Percentiles rank a stretch among this genome's conserved stretches.
phyloP scores from a whole-genome alignment of 2,329 filamentous ascomycete species.

The Graphilbum fragrans region DNA sequence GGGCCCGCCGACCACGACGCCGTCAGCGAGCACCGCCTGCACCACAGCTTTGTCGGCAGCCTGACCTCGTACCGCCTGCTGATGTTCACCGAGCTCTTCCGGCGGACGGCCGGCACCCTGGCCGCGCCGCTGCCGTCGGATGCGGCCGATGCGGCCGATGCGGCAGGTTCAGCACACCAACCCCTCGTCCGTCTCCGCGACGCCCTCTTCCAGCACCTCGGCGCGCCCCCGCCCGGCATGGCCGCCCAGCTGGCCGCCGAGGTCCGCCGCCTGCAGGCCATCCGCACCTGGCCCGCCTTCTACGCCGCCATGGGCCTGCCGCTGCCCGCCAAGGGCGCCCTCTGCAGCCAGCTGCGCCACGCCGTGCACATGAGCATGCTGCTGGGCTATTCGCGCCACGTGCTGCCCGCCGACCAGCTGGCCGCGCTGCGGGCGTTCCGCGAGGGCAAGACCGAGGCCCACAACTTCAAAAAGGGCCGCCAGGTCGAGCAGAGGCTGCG shows the following conservation, averaged over 20 bases:
- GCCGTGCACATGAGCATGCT: conserved; percentile 21
- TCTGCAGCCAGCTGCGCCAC: conserved; percentile 20
- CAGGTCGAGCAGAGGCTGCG: too few relatives aligned
- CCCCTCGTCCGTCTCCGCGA: conserved; percentile 22
- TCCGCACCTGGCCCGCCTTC: conserved; percentile 29
- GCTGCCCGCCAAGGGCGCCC: conserved; percentile 13
- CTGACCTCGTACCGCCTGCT: conserved; percentile 35
- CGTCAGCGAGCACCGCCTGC: conserved; percentile 31
- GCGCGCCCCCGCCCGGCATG: conserved; percentile 28
- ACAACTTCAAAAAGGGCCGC: too few relatives aligned
- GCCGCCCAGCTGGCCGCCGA: conserved; percentile 26
- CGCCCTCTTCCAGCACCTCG: conserved; percentile 31
- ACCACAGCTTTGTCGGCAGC: conserved; percentile 31
- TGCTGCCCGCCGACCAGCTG: conserved; percentile 2
- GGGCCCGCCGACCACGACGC: too few relatives aligned
- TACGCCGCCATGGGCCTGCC: too few relatives aligned
- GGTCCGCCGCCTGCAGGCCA: conserved; percentile 28
- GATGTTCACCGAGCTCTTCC: conserved; percentile 40
- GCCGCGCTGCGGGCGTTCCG: too few relatives aligned
- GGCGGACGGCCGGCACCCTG: conserved; percentile 28
- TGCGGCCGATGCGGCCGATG: too few relatives aligned
- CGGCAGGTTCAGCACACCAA: conserved; percentile 16
- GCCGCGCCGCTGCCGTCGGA: too few relatives aligned
- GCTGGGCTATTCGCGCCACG: conserved; percentile 17
- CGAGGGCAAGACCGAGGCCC: too few relatives aligned